phyloP scores from a whole-genome alignment of 352 stramenopile species.

The Phytophthora kernoviae region DNA sequence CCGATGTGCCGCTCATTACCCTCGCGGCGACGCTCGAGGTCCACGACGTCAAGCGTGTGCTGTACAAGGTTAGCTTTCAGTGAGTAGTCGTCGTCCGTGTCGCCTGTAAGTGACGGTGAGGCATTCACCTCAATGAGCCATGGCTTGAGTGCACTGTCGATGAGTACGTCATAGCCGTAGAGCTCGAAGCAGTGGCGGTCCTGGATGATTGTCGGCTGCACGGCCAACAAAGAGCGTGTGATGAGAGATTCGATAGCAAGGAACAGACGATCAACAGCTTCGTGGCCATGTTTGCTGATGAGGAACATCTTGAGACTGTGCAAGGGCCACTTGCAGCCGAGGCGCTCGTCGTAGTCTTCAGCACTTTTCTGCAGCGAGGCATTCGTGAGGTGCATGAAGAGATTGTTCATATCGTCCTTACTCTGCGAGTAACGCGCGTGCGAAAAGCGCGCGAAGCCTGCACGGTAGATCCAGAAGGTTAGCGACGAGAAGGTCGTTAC shows the following conservation, averaged over 20 bases:
- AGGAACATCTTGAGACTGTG: slow-evolving; percentile 63
- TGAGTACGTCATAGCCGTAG: slow-evolving; percentile 79
- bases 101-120: slow-evolving; percentile 74
- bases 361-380: slow-evolving; percentile 77
- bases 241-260: slow-evolving; percentile 85
- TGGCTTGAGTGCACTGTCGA: slow-evolving; percentile 57
- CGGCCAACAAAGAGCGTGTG: slow-evolving; percentile 78
- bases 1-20: slow-evolving; percentile 59
- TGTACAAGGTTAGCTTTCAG: slow-evolving; percentile 90
- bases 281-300: slow-evolving; percentile 72
- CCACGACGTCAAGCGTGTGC: slow-evolving; percentile 88
- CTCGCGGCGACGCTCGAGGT: slow-evolving; percentile 64
- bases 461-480: slow-evolving; percentile 86
- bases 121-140: slow-evolving; percentile 83
- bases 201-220: slow-evolving; percentile 86
- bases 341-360: slow-evolving; percentile 45
- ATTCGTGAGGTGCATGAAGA: slow-evolving; percentile 76
- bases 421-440: slow-evolving; percentile 71
- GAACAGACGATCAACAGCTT: slow-evolving; percentile 73
- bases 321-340: slow-evolving; percentile 73
- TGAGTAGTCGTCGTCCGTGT: slow-evolving; percentile 74
- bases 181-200: slow-evolving; percentile 87
- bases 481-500: slow-evolving; percentile 86
- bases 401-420: slow-evolving; percentile 75
- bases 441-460: slow-evolving; percentile 86